Evolutionary conservation across 169 alveolate species (phyloP), one percentile per base, ranked within the genome.

Genomic region (Plasmodium yoelii): DNA sequence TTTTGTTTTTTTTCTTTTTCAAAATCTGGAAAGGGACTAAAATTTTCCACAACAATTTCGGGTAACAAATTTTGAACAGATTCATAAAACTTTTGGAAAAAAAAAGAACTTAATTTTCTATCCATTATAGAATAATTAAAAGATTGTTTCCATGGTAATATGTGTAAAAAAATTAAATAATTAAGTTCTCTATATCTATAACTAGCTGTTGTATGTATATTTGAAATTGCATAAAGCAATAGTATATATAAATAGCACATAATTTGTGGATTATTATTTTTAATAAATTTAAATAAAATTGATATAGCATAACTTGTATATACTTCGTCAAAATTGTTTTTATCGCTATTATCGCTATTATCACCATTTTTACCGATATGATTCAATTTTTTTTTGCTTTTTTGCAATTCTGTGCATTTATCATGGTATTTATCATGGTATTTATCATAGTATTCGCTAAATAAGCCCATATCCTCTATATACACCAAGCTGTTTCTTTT

Each of bases 31-130:
- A 22, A 60, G 15, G 68, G 64, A 4, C 61, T 19, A 8, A 69
- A 53, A 13, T 82, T 68, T 47, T 69, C 82, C n/a, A 82, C 12
- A 8, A 44, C 44, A 53, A 82, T 82, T 68, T 82, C 90, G 13
- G 90, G 90, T 42, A 82, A 42, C 2, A 82, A 82, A 69, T 57
- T 60, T 5, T 82, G 90, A 56, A 82, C 86, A 13, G 64, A 56
- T 61, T 82, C 90, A 28, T 82, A 82, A 56, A 57, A 82, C 22
- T 82, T 82, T 61, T 82, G 90, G n/a, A 82, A 82, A 68, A 82
- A 82, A 56, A 56, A 82, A 18, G 70, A 82, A 56, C 90, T 82
- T 26, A 82, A 28, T 2, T 56, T 71, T 5, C 68, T 67, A 44
- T 82, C 51, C 22, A 15, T 68, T 44, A 69, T 57, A 57, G 67